Base-by-base conservation (phyloP, 768 basidiomycete species). In the Steccherinum ochraceum region DNA sequence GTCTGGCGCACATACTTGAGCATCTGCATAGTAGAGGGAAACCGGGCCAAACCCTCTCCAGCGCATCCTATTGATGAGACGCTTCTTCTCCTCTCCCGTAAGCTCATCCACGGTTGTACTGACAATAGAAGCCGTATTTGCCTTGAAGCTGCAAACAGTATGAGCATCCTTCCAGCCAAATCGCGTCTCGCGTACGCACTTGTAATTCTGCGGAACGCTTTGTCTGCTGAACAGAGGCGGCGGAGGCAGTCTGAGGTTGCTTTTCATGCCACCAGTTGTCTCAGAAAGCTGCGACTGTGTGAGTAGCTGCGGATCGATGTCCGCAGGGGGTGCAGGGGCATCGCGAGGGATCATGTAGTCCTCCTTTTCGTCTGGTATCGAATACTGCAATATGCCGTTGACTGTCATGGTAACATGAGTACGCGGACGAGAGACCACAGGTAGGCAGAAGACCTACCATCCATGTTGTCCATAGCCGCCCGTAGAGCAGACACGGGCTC, bases 211-310 rank as follows among this genome's bases (percentile, higher is more conserved):
- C 20, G 91, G 82, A 39, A 93, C 78, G 0, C 71, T 76, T 56
- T 91, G 86, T 26, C 92, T 78, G 58, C 86, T 88, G 69, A 97
- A 97, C 44, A 93, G 67, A 5, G 95, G 94, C 0, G 93, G 89
- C 24, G 95, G 93, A 56, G 93, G 83, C 11, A 92, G 72, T 24
- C 88, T 78, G 7, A 93, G 70, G 58, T 81, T 83, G 61, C 80
- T 86, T 50, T 67, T 69, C 58, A 69, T 24, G 57, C 50, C 44
- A 40, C 30, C 24, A 4, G 39, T 45, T 13, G 7, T 16, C 16
- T n/a, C n/a, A 43, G 7, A 5, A 19, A 10, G 10, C 41, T 43
- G n/a, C 10, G 41, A n/a, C 18, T 43, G 10, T 10, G 10, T 43
- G 3, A 53, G 51, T 7, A 74, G 72, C 21, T 63, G 62, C 1